phyloP scores from a whole-genome alignment of 768 basidiomycete genomes.

The Melanogaster broomeanus region DNA sequence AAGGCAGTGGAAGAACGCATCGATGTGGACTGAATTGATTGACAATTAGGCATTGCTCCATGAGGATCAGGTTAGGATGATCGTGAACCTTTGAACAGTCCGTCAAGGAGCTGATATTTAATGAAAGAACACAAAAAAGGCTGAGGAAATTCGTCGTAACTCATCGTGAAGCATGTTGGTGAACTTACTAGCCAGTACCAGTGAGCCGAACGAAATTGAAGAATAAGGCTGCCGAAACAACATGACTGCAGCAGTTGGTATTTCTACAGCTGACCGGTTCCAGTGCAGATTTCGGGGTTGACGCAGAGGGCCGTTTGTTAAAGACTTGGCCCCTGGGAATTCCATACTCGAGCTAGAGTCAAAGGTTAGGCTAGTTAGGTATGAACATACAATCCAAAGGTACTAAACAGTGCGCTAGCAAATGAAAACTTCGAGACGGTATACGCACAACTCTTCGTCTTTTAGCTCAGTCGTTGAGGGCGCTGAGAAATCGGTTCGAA shows the following conservation, averaged over 20 bases:
- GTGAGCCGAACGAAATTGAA: slow-evolving; percentile 17
- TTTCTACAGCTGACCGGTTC: background rate
- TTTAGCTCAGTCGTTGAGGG: too few species aligned
- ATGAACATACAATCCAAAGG: too few species aligned
- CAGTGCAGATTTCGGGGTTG: too few species aligned
- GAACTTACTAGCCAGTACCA: slow-evolving; percentile 24
- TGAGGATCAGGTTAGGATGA: background rate
- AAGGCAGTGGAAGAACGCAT: slow-evolving; percentile 9
- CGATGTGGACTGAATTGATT: slow-evolving; percentile 2
- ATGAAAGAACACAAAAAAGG: slow-evolving; percentile 14
- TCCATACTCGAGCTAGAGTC: too few species aligned
- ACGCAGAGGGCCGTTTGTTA: too few species aligned
- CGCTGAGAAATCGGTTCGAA: too few species aligned
- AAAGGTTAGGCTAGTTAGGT: too few species aligned
- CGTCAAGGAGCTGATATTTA: slow-evolving; percentile 12
- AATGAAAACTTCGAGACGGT: too few species aligned
- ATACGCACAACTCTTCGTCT: too few species aligned
- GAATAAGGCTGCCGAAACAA: slow-evolving; percentile 8
- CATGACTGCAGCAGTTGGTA: background rate
- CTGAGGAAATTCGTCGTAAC: slow-evolving; percentile 1
- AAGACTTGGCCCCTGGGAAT: background rate
- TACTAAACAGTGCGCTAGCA: too few species aligned
- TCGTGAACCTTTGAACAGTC: slow-evolving; percentile 8
- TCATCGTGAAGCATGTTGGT: background rate
- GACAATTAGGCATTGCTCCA: slow-evolving; percentile 1